Evolutionary conservation across 2,329 filamentous ascomycete species (phyloP).

Genomic region (Graphilbum fragrans): DNA sequence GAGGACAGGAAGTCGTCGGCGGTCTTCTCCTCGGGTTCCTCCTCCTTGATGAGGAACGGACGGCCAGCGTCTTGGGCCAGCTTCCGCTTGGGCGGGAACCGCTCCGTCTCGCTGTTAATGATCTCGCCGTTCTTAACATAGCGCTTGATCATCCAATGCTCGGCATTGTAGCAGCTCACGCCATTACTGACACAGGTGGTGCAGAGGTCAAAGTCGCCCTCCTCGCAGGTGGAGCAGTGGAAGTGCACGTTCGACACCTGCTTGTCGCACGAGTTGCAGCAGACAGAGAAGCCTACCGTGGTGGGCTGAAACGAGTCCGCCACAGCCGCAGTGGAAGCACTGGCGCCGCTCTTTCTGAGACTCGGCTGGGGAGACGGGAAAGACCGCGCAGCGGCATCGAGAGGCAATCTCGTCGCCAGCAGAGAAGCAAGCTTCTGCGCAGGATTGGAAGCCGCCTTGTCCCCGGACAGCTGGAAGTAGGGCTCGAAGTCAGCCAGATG

Average conservation of each 20-base stretch:
- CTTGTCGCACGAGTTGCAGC: conserved; percentile 81
- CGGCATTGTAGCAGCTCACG: conserved; percentile 61
- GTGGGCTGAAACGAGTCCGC: background rate
- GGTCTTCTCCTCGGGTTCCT: conserved; percentile 2
- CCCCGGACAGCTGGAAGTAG: background rate
- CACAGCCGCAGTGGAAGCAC: no score
- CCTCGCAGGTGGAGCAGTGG: conserved; percentile 88
- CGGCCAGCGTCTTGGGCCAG: conserved; percentile 14
- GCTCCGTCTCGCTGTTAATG: conserved; percentile 77
- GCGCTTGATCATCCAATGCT: conserved; percentile 93
- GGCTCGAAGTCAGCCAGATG: conserved; percentile 1
- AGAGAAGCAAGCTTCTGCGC: background rate
- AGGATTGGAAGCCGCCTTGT: background rate
- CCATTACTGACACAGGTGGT: conserved; percentile 63
- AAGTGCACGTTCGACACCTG: conserved; percentile 75
- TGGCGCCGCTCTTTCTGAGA: no score
- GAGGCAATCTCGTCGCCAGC: background rate
- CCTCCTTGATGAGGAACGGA: conserved; percentile 7
- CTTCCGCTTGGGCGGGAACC: conserved; percentile 50
- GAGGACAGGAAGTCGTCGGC: no score
- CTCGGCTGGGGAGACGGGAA: no score
- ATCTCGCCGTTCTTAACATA: conserved; percentile 67
- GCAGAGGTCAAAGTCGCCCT: conserved; percentile 92
- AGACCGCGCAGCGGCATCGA: no score
- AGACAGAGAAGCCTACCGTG: conserved; percentile 70